phyloP scores from a whole-genome alignment of 2,329 filamentous ascomycete species.

The Colletotrichum sp. region DNA sequence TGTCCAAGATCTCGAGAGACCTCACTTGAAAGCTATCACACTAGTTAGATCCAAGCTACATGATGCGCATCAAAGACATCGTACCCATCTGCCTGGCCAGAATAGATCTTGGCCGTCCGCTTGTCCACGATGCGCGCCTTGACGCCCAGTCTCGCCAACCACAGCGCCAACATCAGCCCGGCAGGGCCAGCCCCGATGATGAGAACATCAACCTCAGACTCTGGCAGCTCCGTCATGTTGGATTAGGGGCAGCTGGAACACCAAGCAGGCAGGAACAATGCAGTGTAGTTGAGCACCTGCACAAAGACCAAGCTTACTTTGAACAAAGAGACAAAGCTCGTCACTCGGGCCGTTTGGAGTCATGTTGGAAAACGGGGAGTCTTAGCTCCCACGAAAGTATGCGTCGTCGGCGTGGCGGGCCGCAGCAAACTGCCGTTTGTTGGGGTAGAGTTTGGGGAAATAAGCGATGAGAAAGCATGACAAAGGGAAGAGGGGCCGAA shows the following conservation, averaged over 20 bases:
- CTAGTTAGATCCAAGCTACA: neutral
- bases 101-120: constrained; percentile 41
- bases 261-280: neutral
- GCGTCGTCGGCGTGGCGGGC: neutral
- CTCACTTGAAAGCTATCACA: constrained; percentile 13
- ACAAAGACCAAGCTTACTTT: neutral
- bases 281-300: neutral
- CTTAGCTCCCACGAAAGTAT: neutral
- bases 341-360: neutral
- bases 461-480: constrained; percentile 22
- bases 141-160: constrained; percentile 45
- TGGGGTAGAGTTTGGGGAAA: neutral
- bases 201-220: constrained; percentile 16
- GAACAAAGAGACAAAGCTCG: neutral
- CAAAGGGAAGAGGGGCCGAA: constrained; percentile 9
- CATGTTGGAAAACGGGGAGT: neutral
- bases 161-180: constrained; percentile 47
- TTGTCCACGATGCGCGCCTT: constrained; percentile 50
- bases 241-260: neutral
- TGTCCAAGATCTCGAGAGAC: constrained; percentile 71
- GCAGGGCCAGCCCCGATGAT: constrained; percentile 31
- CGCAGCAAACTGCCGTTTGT: constrained; percentile 2
- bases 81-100: constrained; percentile 50
- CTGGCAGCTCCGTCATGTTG: constrained; percentile 1
- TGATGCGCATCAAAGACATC: constrained; percentile 54